Evolutionary conservation across 805 yeast species (phyloP).

Genomic region (Cyberlindnera veronae): DNA sequence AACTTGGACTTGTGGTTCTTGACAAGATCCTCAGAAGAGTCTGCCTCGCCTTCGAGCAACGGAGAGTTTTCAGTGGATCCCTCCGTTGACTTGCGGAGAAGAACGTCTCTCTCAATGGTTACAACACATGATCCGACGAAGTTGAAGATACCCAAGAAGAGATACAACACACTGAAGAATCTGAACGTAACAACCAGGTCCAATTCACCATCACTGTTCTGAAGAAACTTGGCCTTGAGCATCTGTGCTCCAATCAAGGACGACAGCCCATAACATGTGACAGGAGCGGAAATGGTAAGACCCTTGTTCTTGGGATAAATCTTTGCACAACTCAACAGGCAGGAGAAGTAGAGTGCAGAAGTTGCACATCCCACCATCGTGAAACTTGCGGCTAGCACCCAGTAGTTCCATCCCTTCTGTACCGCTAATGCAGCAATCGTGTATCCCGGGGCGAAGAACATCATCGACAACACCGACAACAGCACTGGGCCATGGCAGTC

Average conservation of each 20-base stretch:
- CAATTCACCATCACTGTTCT: conserved; percentile 28
- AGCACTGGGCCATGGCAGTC: conserved; percentile 84
- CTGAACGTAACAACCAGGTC: conserved; percentile 51
- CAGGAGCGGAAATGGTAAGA: conserved; percentile 83
- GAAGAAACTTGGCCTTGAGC: conserved; percentile 37
- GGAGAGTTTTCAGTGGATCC: conserved; percentile 35
- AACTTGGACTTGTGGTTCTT: conserved; percentile 20
- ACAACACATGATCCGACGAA: conserved; percentile 66
- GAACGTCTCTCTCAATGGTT: conserved; percentile 38
- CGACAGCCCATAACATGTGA: conserved; percentile 82
- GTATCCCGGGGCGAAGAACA: conserved; percentile 70
- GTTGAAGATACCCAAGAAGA: conserved; percentile 53
- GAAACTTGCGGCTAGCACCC: conserved; percentile 46
- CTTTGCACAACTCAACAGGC: conserved; percentile 77
- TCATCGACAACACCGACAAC: conserved; percentile 56
- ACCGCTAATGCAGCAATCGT: conserved; percentile 41
- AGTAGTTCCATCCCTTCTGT: conserved; percentile 26
- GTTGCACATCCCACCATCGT: conserved; percentile 67
- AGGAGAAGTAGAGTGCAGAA: conserved; percentile 65
- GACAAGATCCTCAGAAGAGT: conserved; percentile 29
- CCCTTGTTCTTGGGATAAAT: conserved; percentile 76
- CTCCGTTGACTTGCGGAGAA: conserved; percentile 21
- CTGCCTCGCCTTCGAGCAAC: conserved; percentile 26
- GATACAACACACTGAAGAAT: conserved; percentile 50
- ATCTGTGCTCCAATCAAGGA: conserved; percentile 71